Evolutionary conservation across 345 rosid species (phyloP), one percentile per base, ranked within the genome.

Genomic region (Camelina hispida): DNA sequence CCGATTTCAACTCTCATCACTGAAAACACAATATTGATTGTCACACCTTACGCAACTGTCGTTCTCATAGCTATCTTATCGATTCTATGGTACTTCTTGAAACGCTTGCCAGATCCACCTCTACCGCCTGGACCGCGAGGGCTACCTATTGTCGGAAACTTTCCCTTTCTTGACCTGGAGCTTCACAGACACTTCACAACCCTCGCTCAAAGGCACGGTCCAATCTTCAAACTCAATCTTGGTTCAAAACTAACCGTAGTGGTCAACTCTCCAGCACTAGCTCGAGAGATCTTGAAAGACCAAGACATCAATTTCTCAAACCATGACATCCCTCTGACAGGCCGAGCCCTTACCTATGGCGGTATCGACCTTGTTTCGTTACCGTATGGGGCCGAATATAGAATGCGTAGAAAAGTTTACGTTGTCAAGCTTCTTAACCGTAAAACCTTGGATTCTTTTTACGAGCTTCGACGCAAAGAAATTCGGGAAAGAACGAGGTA

Each of bases 71-170:
- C 69, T 2, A 43, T 68, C 51, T 53, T 76, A 7, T 20, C 74
- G 2, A 1, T 62, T 54, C 6, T 53, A 0, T 69, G 70, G 79
- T 22, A 13, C 12, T 11, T 43, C 15, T 32, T n/a, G 43, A 76
- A 69, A 53, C 35, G 58, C 42, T 18, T 28, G 4, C 59, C 71
- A 15, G 13, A 37, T 18, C 78, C 67, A 4, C 68, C 61, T 58
- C 67, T 75, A 13, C 87, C 87, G 0, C 89, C 89, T 0, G 89
- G 91, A 35, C 89, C 89, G 0, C 54, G 16, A 6, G 86, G 91
- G 18, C 56, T 87, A 28, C 88, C 88, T 0, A 5, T 87, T 0
- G 69, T 87, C 57, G 89, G 89, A 20, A 77, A 74, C 84, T 78
- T 87, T 16, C 86, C 82, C 2, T 85, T 78, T 78, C 78, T 87